These are phyloP conservation scores for Mycosarcoma mackinlayi DNA, from an alignment of 1,284 basidiomycete genomes.

Conservation along the genomic window DNA sequence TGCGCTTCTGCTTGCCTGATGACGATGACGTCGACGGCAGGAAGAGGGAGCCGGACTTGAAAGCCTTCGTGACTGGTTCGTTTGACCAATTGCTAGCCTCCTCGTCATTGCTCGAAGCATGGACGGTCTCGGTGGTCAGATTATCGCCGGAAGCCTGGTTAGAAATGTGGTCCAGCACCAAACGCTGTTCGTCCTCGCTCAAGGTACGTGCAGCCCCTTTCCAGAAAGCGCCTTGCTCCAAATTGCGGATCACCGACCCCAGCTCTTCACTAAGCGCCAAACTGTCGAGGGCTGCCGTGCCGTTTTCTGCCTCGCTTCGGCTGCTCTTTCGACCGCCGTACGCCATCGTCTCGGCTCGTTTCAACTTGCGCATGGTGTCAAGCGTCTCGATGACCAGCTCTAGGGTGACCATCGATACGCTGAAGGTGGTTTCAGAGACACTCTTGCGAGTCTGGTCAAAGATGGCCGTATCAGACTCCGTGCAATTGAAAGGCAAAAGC, in stretches of 20 bases:
- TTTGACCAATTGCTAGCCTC: not conserved
- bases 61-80: conserved; percentile 12
- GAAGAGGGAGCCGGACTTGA: conserved; percentile 33
- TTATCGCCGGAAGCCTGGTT: not conserved
- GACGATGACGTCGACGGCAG: not conserved
- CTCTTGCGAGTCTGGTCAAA: conserved; percentile 22
- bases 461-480: conserved; percentile 23
- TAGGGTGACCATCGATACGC: conserved; percentile 40
- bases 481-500: conserved; percentile 39
- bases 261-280: conserved; percentile 40
- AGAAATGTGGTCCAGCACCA: conserved; percentile 10
- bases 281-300: conserved; percentile 37
- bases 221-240: conserved; percentile 42
- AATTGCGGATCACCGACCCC: conserved; percentile 31
- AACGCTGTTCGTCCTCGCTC: conserved; percentile 26
- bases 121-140: not conserved
- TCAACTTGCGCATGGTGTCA: conserved; percentile 42
- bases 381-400: conserved; percentile 46
- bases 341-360: conserved; percentile 27
- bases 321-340: conserved; percentile 34
- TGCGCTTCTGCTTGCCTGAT: conserved; percentile 11
- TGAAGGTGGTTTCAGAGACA: conserved; percentile 33
- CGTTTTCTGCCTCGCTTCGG: conserved; percentile 32
- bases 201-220: conserved; percentile 21
- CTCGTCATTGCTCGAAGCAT: not conserved